Evolutionary conservation across 2,329 filamentous ascomycete genomes (phyloP).

Genomic region (Apiospora rasikravindrae): DNA sequence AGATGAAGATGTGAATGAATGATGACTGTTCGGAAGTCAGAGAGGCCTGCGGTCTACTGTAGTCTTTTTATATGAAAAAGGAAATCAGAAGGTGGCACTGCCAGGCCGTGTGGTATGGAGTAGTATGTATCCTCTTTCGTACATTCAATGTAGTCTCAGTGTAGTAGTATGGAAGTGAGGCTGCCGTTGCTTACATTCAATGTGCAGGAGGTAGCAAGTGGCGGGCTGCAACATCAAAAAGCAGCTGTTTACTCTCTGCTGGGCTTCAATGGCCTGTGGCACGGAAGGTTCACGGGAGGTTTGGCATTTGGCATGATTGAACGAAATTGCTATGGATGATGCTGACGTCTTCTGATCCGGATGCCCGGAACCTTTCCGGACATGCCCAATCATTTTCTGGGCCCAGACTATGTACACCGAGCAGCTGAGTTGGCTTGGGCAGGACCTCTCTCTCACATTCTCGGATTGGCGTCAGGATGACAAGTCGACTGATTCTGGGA

Average conservation of each 20-base stretch:
- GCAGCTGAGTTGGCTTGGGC: not conserved
- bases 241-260: not conserved
- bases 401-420: not conserved
- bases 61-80: conserved; percentile 3
- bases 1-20: not conserved
- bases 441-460: not conserved
- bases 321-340: not conserved
- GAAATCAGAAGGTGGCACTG: not conserved
- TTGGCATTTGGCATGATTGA: not conserved
- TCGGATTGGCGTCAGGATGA: not conserved
- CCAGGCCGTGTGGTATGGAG: not conserved
- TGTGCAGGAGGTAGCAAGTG: not conserved
- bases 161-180: not conserved
- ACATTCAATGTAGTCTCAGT: not conserved
- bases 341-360: conserved; percentile 14
- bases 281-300: not conserved
- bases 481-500: conserved; percentile 5
- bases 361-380: not conserved
- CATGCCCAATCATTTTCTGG: not conserved
- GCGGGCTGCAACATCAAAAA: conserved; percentile 3
- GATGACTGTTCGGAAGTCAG: not conserved
- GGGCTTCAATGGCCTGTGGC: not conserved
- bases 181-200: not conserved
- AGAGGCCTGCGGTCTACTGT: not conserved
- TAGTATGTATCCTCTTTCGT: not conserved